A percentile compares a stretch with the other conserved stretches of the same genome.
These are phyloP conservation scores for Eutrema heterophyllum DNA, from an alignment of 345 rosid species.

Conservation along the genomic window DNA sequence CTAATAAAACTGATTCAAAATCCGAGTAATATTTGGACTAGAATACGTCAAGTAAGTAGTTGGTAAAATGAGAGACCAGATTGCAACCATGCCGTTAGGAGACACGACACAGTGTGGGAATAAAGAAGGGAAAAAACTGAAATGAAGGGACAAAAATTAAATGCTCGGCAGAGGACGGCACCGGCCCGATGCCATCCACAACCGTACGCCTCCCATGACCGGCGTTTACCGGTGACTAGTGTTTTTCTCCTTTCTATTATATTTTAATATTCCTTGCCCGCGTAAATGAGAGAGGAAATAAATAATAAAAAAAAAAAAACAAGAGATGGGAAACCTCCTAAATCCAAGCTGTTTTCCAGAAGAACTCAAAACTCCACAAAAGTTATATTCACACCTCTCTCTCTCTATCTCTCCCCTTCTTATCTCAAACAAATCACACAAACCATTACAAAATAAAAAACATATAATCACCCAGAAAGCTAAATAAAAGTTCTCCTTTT, in stretches of 20 bases:
- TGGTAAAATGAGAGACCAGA: not conserved
- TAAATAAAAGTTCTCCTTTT: slow-evolving; percentile 24
- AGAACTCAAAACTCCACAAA: slow-evolving; percentile 30
- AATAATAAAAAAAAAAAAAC: slow-evolving; percentile 3
- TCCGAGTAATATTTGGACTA: not conserved
- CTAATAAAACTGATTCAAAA: not conserved
- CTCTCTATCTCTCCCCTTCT: slow-evolving; percentile 14
- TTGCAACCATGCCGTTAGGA: slow-evolving; percentile 7
- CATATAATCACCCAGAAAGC: slow-evolving; percentile 23
- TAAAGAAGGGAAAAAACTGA: not conserved
- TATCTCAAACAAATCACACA: slow-evolving; percentile 16
- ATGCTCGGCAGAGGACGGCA: slow-evolving; percentile 39
- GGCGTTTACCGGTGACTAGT: slow-evolving; percentile 58
- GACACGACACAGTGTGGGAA: slow-evolving; percentile 18
- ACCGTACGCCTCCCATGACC: slow-evolving; percentile 39
- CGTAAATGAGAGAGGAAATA: slow-evolving; percentile 19
- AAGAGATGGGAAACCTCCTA: slow-evolving; percentile 53
- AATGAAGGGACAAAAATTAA: slow-evolving; percentile 34
- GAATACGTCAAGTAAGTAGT: not conserved
- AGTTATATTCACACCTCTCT: slow-evolving; percentile 48
- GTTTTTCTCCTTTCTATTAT: not conserved
- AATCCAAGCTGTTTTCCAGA: slow-evolving; percentile 65
- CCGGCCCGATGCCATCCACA: slow-evolving; percentile 34
- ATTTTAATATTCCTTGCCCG: slow-evolving; percentile 17
- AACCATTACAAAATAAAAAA: slow-evolving; percentile 21